Base-by-base conservation (phyloP, 2,329 filamentous ascomycete genomes). In the Chaetomiaceae sp. region DNA sequence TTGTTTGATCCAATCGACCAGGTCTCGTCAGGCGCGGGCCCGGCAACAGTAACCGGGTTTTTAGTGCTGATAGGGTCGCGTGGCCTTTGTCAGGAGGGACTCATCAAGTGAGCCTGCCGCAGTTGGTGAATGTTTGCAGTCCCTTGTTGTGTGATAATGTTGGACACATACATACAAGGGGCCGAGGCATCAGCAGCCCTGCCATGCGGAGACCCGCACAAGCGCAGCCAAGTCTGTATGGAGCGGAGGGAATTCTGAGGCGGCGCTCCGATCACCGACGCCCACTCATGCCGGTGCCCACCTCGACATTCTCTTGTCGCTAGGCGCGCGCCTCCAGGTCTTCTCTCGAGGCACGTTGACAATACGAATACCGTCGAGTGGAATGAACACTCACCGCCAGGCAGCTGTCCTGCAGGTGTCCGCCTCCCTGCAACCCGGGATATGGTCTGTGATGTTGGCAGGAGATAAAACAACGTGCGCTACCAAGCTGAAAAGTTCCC, bases 281-380 rank as follows among this genome's bases (percentile, higher is more conserved):
- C 47, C 53, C 51, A n/a, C n/a, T 43, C 32, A 44, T 55, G 42
- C 52, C 41, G 30, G 23, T 25, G 40, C 21, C 40, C 46, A 48
- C 33, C 14, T 46, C 29, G n/a, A 34, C 29, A 10, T 2, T 21
- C 23, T 21, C 11, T 41, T 25, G 20, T 11, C 18, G 16, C 36
- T 29, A 41, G 29, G 4, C 47, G 33, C 32, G 32, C 41, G 27
- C 33, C 29, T 49, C 33, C 18, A 30, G n/a, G 18, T 18, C 13
- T 29, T 27, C 20, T 43, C 18, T 40, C 37, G 33, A 49, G 33
- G 21, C 4, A 30, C 25, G 14, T 14, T 23, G 34, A 30, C 27
- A 37, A 33, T 32, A 42, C 8, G 18, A 9, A 30, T n/a, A 14
- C 14, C 10, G 13, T 9, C 36, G n/a, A 20, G 4, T 16, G 42